Evolutionary conservation across 1,284 basidiomycete genomes (phyloP).

Genomic region (Microbotryomycetes sp.): DNA sequence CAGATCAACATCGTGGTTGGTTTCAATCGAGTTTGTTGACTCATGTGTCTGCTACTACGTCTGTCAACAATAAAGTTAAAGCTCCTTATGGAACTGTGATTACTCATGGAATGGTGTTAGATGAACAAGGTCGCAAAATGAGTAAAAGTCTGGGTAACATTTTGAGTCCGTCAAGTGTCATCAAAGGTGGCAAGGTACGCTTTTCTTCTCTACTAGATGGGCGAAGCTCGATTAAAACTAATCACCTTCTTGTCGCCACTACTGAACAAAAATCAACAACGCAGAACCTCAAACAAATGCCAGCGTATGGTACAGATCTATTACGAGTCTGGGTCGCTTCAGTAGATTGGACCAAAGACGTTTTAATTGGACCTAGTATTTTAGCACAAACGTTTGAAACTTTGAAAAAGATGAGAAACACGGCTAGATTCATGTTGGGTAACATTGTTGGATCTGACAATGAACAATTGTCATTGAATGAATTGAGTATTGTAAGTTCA

Average conservation of each 20-base stretch:
- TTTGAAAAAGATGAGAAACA: slow-evolving; percentile 79
- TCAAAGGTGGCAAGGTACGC: slow-evolving; percentile 68
- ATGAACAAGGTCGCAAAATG: slow-evolving; percentile 91
- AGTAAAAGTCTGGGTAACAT: slow-evolving; percentile 96
- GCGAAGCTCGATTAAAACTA: background rate
- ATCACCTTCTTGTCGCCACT: background rate
- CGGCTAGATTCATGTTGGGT: slow-evolving; percentile 81
- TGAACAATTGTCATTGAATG: slow-evolving; percentile 45
- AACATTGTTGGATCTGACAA: slow-evolving; percentile 53
- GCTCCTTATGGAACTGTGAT: slow-evolving; percentile 74
- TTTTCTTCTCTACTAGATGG: background rate
- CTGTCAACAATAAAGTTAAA: slow-evolving; percentile 36
- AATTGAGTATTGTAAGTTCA: slow-evolving; percentile 61
- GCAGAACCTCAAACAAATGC: slow-evolving; percentile 61
- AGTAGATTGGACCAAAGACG: slow-evolving; percentile 83
- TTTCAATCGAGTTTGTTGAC: slow-evolving; percentile 95
- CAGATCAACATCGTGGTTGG: slow-evolving; percentile 98
- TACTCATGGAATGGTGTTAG: slow-evolving; percentile 96
- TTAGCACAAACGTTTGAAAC: slow-evolving; percentile 71
- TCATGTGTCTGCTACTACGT: slow-evolving; percentile 54
- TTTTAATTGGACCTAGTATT: slow-evolving; percentile 72
- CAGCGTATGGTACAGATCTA: slow-evolving; percentile 78
- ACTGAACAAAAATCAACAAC: background rate
- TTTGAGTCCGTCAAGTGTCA: slow-evolving; percentile 64
- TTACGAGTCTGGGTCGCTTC: slow-evolving; percentile 88